Evolutionary conservation across 345 rosid species (phyloP).

Genomic region (Populus alba): DNA sequence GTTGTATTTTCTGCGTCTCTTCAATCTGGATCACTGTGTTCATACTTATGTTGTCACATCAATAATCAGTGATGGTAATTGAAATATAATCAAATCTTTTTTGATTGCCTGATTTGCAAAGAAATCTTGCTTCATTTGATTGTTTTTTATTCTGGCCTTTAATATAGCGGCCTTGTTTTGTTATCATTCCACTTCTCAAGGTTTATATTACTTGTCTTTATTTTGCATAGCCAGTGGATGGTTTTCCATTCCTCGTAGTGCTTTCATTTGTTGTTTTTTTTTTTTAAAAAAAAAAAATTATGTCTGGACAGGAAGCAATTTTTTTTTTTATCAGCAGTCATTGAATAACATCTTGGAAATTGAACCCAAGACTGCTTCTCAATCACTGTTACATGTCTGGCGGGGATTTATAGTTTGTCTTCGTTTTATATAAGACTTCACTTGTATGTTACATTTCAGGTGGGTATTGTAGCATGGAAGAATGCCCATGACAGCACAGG

Average conservation of each 20-base stretch:
- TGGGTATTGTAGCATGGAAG: conserved; percentile 92
- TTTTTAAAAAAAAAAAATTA: background rate
- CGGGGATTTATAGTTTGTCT: background rate
- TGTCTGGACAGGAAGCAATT: background rate
- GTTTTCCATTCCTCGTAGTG: background rate
- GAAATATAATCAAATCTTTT: background rate
- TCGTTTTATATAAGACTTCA: background rate
- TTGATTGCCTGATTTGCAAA: background rate
- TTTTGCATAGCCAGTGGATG: background rate
- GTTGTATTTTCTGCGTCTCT: background rate
- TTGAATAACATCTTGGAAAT: background rate
- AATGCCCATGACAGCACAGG: conserved; percentile 81
- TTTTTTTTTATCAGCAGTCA: background rate
- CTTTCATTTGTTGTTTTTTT: background rate
- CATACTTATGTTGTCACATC: background rate
- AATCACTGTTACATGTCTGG: background rate
- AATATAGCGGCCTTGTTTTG: background rate
- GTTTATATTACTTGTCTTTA: background rate
- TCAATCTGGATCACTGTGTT: background rate
- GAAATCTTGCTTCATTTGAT: background rate
- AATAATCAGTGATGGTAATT: background rate
- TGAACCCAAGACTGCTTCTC: background rate
- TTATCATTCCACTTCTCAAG: background rate
- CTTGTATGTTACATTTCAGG: conserved; percentile 37
- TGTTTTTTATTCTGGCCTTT: background rate